Conservation (phyloP, 176 grass and related monocot genomes). For the Echinochloa phyllopogon region DNA sequence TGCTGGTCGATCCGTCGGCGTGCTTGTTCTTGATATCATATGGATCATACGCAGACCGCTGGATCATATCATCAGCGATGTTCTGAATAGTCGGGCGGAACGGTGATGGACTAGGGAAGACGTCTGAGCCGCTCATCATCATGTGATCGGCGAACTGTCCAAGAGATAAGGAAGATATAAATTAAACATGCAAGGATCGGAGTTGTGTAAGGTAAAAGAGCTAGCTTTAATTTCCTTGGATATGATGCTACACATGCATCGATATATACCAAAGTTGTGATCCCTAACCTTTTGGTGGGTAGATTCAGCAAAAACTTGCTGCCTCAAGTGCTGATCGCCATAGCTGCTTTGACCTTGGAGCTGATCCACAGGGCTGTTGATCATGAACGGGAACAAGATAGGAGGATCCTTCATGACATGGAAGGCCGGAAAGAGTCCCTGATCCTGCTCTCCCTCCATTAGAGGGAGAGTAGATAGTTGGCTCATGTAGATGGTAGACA, state of each 20-base stretch:
- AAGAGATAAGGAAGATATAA: slow-evolving; percentile 27
- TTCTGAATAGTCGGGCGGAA: slow-evolving; percentile 53
- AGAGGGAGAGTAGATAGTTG: slow-evolving; percentile 72
- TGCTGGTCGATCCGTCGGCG: background rate
- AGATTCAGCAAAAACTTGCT: slow-evolving; percentile 46
- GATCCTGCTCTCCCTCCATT: slow-evolving; percentile 76
- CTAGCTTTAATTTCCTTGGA: background rate
- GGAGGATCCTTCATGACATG: slow-evolving; percentile 61
- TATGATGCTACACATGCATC: background rate
- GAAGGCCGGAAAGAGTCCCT: slow-evolving; percentile 55
- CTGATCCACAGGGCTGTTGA: slow-evolving; percentile 48
- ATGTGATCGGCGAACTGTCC: slow-evolving; percentile 60
- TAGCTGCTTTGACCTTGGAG: slow-evolving; percentile 45
- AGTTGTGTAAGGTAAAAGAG: background rate
- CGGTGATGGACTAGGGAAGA: background rate
- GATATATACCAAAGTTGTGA: slow-evolving; percentile 14
- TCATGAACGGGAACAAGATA: slow-evolving; percentile 69
- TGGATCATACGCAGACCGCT: slow-evolving; percentile 51
- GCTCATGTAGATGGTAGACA: slow-evolving; percentile 78
- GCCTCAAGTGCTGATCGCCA: slow-evolving; percentile 52
- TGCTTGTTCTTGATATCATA: slow-evolving; percentile 35
- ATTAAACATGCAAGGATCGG: background rate
- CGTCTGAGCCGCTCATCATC: slow-evolving; percentile 51
- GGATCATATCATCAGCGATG: slow-evolving; percentile 59
- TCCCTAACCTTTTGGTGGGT: slow-evolving; percentile 49